A percentile compares a stretch with the other conserved stretches of the same genome.
phyloP scores from a whole-genome alignment of 2,329 filamentous ascomycete species.

The Apiospora malaysiana region DNA sequence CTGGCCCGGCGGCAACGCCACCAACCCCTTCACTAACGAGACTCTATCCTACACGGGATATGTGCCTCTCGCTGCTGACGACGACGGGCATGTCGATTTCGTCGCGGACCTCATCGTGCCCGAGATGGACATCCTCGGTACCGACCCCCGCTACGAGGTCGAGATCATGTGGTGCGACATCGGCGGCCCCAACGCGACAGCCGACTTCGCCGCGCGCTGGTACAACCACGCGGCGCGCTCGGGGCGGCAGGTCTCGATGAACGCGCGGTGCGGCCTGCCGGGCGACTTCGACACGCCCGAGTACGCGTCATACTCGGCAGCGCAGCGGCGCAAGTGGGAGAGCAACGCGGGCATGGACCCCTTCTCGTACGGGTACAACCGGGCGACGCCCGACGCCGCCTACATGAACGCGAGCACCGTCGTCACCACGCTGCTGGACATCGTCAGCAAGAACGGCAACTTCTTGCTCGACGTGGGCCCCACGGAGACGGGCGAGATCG shows the following conservation, averaged over 20 bases:
- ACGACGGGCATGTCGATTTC: conserved; percentile 42
- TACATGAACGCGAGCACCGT: conserved; percentile 60
- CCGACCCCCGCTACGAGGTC: conserved; percentile 44
- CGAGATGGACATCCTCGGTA: conserved; percentile 51
- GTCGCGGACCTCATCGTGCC: conserved; percentile 50
- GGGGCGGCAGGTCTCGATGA: conserved; percentile 58
- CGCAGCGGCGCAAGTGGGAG: conserved; percentile 64
- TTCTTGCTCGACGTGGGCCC: conserved; percentile 63
- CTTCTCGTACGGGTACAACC: conserved; percentile 64
- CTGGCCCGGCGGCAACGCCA: conserved; percentile 40
- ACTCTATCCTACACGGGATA: conserved; percentile 50
- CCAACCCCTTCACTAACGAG: conserved; percentile 50
- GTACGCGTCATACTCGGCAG: conserved; percentile 55
- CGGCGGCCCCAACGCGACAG: conserved; percentile 49
- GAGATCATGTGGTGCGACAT: conserved; percentile 59
- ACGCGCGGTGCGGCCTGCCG: conserved; percentile 61
- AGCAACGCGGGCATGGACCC: conserved; percentile 65
- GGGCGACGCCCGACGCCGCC: conserved; percentile 52
- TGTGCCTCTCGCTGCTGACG: conserved; percentile 36
- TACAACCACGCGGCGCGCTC: conserved; percentile 45
- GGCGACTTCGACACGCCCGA: conserved; percentile 66
- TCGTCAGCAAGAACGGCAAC: conserved; percentile 47
- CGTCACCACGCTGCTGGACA: conserved; percentile 45
- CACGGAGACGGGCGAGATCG: conserved; percentile 58
- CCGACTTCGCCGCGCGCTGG: conserved; percentile 48